Conservation (phyloP, 106 monocot genomes). For the Dendrobium chrysotoxum region DNA sequence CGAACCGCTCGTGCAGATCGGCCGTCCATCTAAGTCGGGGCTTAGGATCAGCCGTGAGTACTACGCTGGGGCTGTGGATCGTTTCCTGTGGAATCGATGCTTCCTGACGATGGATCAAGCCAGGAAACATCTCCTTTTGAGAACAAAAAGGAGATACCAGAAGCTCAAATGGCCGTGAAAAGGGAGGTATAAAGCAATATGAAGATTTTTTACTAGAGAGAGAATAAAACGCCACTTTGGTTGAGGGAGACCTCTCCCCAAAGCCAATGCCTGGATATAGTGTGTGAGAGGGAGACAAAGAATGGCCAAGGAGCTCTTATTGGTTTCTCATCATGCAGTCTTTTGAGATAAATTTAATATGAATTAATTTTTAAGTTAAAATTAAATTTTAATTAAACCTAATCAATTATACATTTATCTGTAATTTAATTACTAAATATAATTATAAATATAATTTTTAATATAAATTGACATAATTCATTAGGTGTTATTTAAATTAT, state of each 20-base stretch:
- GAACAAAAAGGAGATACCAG: background rate
- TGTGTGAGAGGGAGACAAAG: background rate
- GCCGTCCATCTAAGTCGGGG: conserved; percentile 96
- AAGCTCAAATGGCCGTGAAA: background rate
- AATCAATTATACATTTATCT: too few relatives aligned
- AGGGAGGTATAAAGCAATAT: conserved; percentile 4
- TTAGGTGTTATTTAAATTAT: too few relatives aligned
- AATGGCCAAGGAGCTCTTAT: too few relatives aligned
- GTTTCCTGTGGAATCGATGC: conserved; percentile 51
- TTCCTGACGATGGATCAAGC: conserved; percentile 65
- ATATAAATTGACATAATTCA: too few relatives aligned
- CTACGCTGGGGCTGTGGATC: conserved; percentile 58
- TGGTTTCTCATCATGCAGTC: too few relatives aligned
- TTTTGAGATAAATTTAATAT: too few relatives aligned
- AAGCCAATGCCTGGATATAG: background rate
- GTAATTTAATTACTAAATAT: too few relatives aligned
- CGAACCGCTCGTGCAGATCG: conserved; percentile 95
- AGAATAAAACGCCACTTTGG: background rate
- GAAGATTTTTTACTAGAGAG: background rate
- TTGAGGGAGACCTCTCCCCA: too few relatives aligned
- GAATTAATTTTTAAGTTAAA: too few relatives aligned
- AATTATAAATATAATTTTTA: too few relatives aligned
- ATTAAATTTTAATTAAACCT: too few relatives aligned
- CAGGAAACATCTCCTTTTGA: conserved; percentile 62
- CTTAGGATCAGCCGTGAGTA: conserved; percentile 91